phyloP scores from a whole-genome alignment of 129 eudicot genomes.

The Pittosporum tobira region DNA sequence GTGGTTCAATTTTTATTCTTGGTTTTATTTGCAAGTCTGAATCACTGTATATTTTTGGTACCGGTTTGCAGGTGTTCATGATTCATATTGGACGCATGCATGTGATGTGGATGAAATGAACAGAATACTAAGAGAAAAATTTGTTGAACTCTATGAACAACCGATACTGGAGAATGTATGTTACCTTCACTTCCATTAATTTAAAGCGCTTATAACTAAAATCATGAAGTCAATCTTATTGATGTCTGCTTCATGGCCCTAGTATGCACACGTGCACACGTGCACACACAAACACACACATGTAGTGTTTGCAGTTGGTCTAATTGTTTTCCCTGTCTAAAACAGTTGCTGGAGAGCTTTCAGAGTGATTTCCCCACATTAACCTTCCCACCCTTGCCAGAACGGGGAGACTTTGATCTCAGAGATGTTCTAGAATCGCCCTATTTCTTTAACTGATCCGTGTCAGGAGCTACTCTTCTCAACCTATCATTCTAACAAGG shows the following conservation, averaged over 20 bases:
- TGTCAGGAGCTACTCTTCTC: neutral
- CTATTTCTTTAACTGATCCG: constrained; percentile 76
- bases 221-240: neutral
- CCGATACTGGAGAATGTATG: constrained; percentile 79
- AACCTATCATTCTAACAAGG: neutral
- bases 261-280: too few relatives aligned
- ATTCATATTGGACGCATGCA: constrained; percentile 99
- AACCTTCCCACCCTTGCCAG: constrained; percentile 81
- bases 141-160: constrained; percentile 79
- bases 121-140: constrained; percentile 78
- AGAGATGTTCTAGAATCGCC: constrained; percentile 67
- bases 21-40: neutral
- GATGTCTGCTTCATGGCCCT: too few relatives aligned
- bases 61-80: constrained; percentile 74
- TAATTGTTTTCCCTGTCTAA: constrained; percentile 1
- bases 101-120: constrained; percentile 83
- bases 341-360: constrained; percentile 79
- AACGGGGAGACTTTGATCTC: constrained; percentile 86
- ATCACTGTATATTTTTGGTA: neutral
- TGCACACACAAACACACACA: too few relatives aligned
- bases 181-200: constrained; percentile 3
- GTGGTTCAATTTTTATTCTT: neutral
- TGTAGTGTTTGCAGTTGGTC: neutral
- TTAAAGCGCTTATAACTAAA: neutral
- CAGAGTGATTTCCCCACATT: constrained; percentile 57